These are phyloP conservation scores for Asclepias syriaca DNA, from an alignment of 257 asterid species.

Conservation along the genomic window DNA sequence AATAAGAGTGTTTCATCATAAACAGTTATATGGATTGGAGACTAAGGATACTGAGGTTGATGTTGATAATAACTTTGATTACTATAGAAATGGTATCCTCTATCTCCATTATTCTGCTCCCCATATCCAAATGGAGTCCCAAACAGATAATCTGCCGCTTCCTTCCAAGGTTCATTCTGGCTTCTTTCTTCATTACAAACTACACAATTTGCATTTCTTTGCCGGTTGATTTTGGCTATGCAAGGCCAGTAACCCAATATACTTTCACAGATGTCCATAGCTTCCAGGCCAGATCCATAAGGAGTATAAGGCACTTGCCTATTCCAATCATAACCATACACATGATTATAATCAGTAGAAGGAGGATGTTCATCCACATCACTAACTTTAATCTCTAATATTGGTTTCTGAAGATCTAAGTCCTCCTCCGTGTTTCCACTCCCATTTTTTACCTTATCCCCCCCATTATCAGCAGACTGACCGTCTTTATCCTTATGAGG, in stretches of 20 bases:
- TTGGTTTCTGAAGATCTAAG: constrained; percentile 10
- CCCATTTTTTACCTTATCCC: constrained; percentile 12
- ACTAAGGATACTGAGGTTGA: neutral
- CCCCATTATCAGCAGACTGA: constrained; percentile 19
- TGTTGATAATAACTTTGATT: constrained; percentile 10
- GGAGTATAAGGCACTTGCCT: constrained; percentile 25
- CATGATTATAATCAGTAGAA: constrained; percentile 13
- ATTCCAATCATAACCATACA: constrained; percentile 22
- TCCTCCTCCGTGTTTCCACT: constrained; percentile 10
- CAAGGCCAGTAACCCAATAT: constrained; percentile 94
- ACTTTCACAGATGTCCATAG: constrained; percentile 65
- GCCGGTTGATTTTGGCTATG: constrained; percentile 36
- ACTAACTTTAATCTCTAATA: neutral
- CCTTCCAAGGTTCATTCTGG: constrained; percentile 52
- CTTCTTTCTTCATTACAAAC: constrained; percentile 26
- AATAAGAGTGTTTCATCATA: neutral
- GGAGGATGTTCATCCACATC: constrained; percentile 15
- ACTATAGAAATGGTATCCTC: neutral
- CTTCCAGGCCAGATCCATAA: constrained; percentile 81
- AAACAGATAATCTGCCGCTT: constrained; percentile 69
- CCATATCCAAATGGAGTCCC: constrained; percentile 45
- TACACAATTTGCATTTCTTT: constrained; percentile 15
- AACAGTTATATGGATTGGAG: neutral
- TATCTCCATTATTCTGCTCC: constrained; percentile 18
- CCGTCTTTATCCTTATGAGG: constrained; percentile 16